Percentiles rank a stretch among this genome's conserved stretches.
Conservation (phyloP, 495 filamentous ascomycete genomes). For the Entonaema liquescens region DNA sequence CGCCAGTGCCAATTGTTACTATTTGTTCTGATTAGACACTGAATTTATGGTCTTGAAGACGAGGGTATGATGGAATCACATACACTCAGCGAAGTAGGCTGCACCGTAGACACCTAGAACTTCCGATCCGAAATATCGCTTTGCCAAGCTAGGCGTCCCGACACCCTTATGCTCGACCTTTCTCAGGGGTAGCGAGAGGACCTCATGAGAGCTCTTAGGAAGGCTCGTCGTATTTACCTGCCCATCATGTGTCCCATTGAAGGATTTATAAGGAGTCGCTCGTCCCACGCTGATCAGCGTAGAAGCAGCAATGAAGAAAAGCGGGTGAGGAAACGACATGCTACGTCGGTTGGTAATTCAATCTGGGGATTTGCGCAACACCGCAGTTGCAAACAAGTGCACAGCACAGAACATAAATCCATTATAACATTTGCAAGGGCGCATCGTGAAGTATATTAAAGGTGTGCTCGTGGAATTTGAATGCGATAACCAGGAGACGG, state of each 20-base stretch:
- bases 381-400: background rate
- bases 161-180: conserved; percentile 35
- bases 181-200: conserved; percentile 37
- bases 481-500: conserved; percentile 31
- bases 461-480: conserved; percentile 25
- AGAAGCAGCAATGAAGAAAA: conserved; percentile 1
- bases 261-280: background rate
- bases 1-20: conserved; percentile 43
- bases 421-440: background rate
- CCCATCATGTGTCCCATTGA: conserved; percentile 5
- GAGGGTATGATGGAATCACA: background rate
- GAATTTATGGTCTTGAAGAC: background rate
- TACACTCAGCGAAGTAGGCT: conserved; percentile 45
- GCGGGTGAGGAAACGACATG: conserved; percentile 16
- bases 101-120: conserved; percentile 42
- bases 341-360: background rate
- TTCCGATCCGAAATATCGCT: conserved; percentile 38
- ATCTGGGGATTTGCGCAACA: background rate
- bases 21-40: conserved; percentile 10
- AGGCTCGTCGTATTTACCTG: conserved; percentile 8
- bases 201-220: conserved; percentile 14
- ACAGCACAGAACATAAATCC: conserved; percentile 11
- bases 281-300: conserved; percentile 8
- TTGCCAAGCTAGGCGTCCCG: conserved; percentile 39
- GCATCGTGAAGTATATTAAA: conserved; percentile 30